Evolutionary conservation across 1,284 basidiomycete genomes (phyloP), one percentile per base, ranked within the genome.

Genomic region (Boletus holoroseus): DNA sequence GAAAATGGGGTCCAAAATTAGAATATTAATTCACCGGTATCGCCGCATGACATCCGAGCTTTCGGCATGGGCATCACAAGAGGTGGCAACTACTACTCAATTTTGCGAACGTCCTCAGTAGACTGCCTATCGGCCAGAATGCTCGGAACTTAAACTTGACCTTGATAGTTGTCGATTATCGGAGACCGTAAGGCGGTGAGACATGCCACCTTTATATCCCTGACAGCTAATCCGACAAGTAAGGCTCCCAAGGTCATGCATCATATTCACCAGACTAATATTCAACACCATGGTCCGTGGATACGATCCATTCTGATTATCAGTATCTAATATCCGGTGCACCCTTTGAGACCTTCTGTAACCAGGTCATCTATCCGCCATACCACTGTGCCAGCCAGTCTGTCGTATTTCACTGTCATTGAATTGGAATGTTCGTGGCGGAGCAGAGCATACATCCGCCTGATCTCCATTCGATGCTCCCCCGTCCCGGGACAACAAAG

Each of bases 21-120:
- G 22, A 51, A 20, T 36, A 30, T 52, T 22, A 28, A 53, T 27
- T 31, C 28, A 24, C 28, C 48, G 30, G 47, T 22, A 46, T 34
- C 44, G 41, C 44, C 51, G 18, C 42, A 28, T 11, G 7, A 27
- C 27, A 28, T 28, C 9, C 26, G 26, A n/a, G 3, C 3, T 22
- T 20, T 40, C 16, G 47, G 11, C 27, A 30, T 13, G 16, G 47
- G 28, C n/a, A 18, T 51, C 15, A 22, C 22, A 22, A 22, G 22
- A 0, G 22, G n/a, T n/a, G 22, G 22, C 22, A n/a, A n/a, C n/a
- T n/a, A n/a, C 22, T 22, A 22, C 16, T 35, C 39, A 16, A 34
- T 18, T 34, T 16, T 35, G n/a, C n/a, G 11, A n/a, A 12, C 38
- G 2, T 24, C 22, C 6, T 39, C 37, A 7, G 11, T 40, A n/a